phyloP scores from a whole-genome alignment of 2,329 filamentous ascomycete species.

The Claviceps purpurea region DNA sequence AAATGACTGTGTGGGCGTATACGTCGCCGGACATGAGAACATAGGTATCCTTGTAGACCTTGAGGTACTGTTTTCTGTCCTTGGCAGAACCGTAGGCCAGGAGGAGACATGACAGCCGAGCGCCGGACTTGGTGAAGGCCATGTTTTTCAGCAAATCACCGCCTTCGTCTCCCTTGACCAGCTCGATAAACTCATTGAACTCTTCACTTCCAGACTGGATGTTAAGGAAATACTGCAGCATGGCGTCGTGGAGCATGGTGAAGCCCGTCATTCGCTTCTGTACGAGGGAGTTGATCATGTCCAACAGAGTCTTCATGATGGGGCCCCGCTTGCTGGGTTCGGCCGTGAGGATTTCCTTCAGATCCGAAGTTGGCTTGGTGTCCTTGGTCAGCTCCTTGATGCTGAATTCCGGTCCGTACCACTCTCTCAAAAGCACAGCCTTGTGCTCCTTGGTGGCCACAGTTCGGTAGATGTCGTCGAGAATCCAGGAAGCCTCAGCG shows the following conservation, averaged over 20 bases:
- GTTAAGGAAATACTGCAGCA: constrained; percentile 90
- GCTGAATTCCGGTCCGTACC: constrained; percentile 90
- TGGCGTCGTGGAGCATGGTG: constrained; percentile 94
- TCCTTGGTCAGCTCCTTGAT: constrained; percentile 52
- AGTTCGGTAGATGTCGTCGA: constrained; percentile 90
- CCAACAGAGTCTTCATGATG: constrained; percentile 73
- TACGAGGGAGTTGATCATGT: constrained; percentile 80
- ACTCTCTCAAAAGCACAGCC: constrained; percentile 73
- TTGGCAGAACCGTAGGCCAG: constrained; percentile 81
- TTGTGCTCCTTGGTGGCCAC: constrained; percentile 80
- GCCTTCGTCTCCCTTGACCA: constrained; percentile 82
- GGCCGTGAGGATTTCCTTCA: constrained; percentile 59
- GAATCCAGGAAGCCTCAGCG: constrained; percentile 90
- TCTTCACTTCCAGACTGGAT: constrained; percentile 66
- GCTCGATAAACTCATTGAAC: constrained; percentile 74
- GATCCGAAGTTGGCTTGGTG: constrained; percentile 48
- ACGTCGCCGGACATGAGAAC: constrained; percentile 72
- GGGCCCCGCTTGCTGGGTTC: constrained; percentile 75
- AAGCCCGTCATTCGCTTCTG: constrained; percentile 97
- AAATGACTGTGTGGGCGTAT: constrained; percentile 66
- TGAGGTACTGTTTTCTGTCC: constrained; percentile 79
- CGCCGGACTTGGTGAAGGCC: constrained; percentile 84
- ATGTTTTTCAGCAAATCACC: constrained; percentile 89
- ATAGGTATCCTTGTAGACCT: constrained; percentile 80
- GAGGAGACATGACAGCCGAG: constrained; percentile 66